Evolutionary conservation across 2,329 filamentous ascomycete species (phyloP), one percentile per base, ranked within the genome.

Genomic region (Alternaria sp.): DNA sequence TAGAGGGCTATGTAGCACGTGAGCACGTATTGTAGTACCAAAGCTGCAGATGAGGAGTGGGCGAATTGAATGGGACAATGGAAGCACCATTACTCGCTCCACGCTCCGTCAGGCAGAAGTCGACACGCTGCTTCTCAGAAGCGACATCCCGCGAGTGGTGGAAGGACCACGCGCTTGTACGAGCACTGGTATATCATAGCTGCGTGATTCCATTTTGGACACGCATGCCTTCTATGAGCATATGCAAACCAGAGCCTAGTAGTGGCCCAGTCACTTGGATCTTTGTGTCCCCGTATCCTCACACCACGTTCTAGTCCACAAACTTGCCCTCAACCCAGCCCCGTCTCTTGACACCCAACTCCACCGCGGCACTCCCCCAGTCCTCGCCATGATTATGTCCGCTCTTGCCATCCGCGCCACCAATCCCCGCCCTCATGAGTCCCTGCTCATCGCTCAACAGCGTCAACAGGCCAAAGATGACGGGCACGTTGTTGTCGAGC

Each of bases 311-410:
- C 45, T 72, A 85, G 45, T 84, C 82, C 56, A 84, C 76, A 71
- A 88, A 84, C 78, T 82, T 86, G 47, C 94, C 94, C 67, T 90
- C 87, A 3, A 88, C 87, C 95, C 94, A 98, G 55, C 89, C 90
- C 81, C 86, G 91, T 78, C 92, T 89, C 89, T 97, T 98, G 18
- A 92, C 87, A 6, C 92, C 94, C 84, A 99, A 87, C 85, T 99
- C 96, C 33, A 99, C 96, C 6, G 96, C 96, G 20, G 95, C 96
- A 72, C 89, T 86, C 4, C 96, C 96, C 96, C 96, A 99, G 80
- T 98, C 95, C 83, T 96, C 91, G 26, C 96, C 96, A 82, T 99
- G 95, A 82, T 98, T 98, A 80, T 98, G 96, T 71, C 88, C 84
- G 62, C 83, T 82, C 15, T 78, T 72, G 58, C 71, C 80, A 62